Evolutionary conservation across 2,329 filamentous ascomycete species (phyloP).

Genomic region (Ascochyta rabiei): DNA sequence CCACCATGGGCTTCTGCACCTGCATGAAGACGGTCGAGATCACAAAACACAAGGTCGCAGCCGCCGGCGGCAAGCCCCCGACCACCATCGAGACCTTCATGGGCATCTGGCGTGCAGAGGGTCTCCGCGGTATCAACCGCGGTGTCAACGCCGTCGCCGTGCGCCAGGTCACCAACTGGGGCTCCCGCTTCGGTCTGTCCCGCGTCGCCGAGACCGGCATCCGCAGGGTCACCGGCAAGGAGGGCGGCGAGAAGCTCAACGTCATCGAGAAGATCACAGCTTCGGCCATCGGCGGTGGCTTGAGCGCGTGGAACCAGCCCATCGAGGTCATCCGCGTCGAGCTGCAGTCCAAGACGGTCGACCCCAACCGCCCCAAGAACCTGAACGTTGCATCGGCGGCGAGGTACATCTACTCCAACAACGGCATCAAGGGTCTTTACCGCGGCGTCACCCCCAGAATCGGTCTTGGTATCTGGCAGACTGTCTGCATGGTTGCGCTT

Average conservation of each 20-base stretch:
- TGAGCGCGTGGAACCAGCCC: constrained; percentile 98
- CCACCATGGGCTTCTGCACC: constrained; percentile 99
- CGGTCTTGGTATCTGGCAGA: constrained; percentile 97
- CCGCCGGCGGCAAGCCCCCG: constrained; percentile 80
- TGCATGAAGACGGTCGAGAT: constrained; percentile 99
- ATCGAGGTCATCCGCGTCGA: constrained; percentile 99
- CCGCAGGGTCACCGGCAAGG: constrained; percentile 77
- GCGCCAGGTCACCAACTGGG: constrained; percentile 99
- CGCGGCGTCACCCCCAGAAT: constrained; percentile 93
- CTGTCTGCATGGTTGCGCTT: constrained; percentile 98
- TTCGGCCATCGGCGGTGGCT: constrained; percentile 84
- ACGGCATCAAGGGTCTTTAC: constrained; percentile 91
- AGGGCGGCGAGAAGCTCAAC: constrained; percentile 76
- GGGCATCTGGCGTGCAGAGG: constrained; percentile 94
- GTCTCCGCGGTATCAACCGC: constrained; percentile 94
- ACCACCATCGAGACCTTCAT: constrained; percentile 95
- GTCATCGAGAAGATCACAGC: constrained; percentile 88
- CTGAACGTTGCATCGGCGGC: constrained; percentile 88
- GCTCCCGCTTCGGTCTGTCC: constrained; percentile 90
- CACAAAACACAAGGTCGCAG: constrained; percentile 94
- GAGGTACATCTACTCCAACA: constrained; percentile 86
- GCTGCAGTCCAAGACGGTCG: constrained; percentile 99
- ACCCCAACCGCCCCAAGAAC: constrained; percentile 98
- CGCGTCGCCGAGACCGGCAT: constrained; percentile 91
- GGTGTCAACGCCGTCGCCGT: constrained; percentile 99